Percentiles rank a stretch among this genome's conserved stretches.
These are phyloP conservation scores for Parathielavia hyrcaniae DNA, from an alignment of 495 filamentous ascomycete genomes.

Conservation along the genomic window DNA sequence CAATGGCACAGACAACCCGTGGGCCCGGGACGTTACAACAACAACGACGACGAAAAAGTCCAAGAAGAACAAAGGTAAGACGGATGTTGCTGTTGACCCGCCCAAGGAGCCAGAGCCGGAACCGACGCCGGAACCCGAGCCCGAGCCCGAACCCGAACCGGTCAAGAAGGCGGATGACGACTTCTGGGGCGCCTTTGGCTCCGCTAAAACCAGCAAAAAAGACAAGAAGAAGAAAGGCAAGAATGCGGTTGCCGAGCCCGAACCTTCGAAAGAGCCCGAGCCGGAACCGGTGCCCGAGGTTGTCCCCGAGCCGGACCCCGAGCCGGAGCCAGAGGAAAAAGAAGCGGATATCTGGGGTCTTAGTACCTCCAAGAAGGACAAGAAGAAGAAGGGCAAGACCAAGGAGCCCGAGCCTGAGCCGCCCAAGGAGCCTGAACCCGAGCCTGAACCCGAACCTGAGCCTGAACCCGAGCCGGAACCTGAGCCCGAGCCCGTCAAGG, in stretches of 20 bases:
- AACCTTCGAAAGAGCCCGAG: conserved; percentile 9
- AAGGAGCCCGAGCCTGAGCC: background rate
- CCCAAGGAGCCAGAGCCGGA: conserved; percentile 22
- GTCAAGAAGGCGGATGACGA: conserved; percentile 26
- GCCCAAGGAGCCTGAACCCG: conserved; percentile 13
- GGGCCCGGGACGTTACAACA: conserved; percentile 6
- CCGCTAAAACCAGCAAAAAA: conserved; percentile 16
- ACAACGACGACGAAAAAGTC: conserved; percentile 15
- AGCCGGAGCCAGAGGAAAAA: conserved; percentile 5
- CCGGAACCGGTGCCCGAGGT: conserved; percentile 12
- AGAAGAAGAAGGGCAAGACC: conserved; percentile 28
- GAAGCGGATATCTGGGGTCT: conserved; percentile 25
- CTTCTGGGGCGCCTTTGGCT: conserved; percentile 11
- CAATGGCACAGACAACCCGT: background rate
- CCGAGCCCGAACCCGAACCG: conserved; percentile 29
- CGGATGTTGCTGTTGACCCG: conserved; percentile 12
- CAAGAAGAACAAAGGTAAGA: conserved; percentile 28
- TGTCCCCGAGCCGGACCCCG: conserved; percentile 13
- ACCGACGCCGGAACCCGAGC: conserved; percentile 23
- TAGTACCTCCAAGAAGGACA: conserved; percentile 26
- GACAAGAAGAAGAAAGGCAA: conserved; percentile 21
- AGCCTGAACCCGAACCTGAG: conserved; percentile 22
- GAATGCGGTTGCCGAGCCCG: conserved; percentile 21
- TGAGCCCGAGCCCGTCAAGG: conserved; percentile 14
- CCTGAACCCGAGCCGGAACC: conserved; percentile 19